Conservation (phyloP, 345 rosid genomes). For the Corchorus olitorius region DNA sequence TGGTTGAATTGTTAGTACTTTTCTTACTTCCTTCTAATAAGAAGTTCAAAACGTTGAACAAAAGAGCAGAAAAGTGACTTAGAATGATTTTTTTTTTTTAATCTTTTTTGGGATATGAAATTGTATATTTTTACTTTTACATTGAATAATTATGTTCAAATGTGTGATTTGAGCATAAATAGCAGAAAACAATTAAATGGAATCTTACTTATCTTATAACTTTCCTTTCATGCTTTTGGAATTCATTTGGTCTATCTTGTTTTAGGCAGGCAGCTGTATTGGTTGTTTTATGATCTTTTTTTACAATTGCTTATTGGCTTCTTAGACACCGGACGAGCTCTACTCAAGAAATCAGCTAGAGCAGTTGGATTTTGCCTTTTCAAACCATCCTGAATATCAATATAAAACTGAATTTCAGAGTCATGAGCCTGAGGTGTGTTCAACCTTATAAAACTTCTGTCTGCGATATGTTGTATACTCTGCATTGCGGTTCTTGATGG, state of each 20-base stretch:
- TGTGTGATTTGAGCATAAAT: background rate
- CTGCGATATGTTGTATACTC: background rate
- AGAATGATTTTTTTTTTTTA: too few species aligned
- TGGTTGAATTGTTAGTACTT: too few species aligned
- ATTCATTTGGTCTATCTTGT: slow-evolving; percentile 5
- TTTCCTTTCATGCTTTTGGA: background rate
- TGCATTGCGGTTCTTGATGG: slow-evolving; percentile 9
- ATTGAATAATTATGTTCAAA: background rate
- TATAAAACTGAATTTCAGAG: slow-evolving; percentile 73
- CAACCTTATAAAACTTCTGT: background rate
- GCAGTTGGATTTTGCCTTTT: slow-evolving; percentile 38
- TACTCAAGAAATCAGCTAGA: slow-evolving; percentile 48
- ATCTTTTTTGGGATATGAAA: background rate
- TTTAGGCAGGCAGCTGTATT: slow-evolving; percentile 24
- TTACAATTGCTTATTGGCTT: slow-evolving; percentile 28
- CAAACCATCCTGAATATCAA: slow-evolving; percentile 45
- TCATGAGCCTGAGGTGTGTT: slow-evolving; percentile 68
- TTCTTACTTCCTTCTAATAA: too few species aligned
- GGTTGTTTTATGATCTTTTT: slow-evolving; percentile 27
- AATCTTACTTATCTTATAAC: background rate
- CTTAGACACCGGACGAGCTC: slow-evolving; percentile 31
- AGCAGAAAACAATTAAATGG: background rate
- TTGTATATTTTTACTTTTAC: background rate
- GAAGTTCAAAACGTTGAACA: too few species aligned
- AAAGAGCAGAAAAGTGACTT: too few species aligned